These are phyloP conservation scores for Coniochaeta ligniaria DNA, from an alignment of 2,329 filamentous ascomycete species.

Conservation along the genomic window DNA sequence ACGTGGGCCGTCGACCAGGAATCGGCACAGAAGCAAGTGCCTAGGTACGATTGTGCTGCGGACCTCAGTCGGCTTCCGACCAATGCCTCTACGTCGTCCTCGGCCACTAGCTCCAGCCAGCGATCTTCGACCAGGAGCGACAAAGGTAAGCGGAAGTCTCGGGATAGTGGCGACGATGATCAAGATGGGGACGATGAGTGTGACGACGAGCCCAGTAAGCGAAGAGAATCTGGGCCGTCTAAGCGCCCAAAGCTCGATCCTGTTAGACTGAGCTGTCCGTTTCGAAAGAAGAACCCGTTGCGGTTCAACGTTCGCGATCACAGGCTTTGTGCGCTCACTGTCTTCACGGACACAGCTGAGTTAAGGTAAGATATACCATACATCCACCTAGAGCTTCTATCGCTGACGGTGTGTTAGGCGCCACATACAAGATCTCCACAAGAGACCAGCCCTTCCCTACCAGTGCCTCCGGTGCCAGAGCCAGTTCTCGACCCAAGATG, in stretches of 20 bases:
- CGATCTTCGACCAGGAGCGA: constrained; percentile 1
- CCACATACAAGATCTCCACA: constrained; percentile 7
- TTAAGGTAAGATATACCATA: constrained; percentile 20
- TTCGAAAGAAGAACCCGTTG: constrained; percentile 34
- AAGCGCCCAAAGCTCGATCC: constrained; percentile 2
- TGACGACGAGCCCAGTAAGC: background rate
- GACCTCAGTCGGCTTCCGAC: background rate
- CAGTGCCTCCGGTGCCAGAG: constrained; percentile 3
- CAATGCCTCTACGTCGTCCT: background rate
- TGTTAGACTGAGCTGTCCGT: constrained; percentile 24
- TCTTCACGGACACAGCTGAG: constrained; percentile 33
- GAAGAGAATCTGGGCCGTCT: constrained; percentile 2
- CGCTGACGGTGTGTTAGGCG: background rate
- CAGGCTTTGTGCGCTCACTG: constrained; percentile 34
- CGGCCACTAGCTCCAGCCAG: background rate
- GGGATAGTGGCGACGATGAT: background rate
- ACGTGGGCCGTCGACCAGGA: constrained; percentile 3
- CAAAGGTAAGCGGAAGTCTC: constrained; percentile 4
- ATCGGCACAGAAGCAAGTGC: background rate
- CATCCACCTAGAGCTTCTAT: background rate
- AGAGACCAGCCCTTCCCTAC: background rate
- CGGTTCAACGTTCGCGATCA: constrained; percentile 39
- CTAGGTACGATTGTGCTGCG: background rate
- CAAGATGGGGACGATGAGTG: constrained; percentile 2
- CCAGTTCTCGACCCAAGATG: constrained; percentile 3